Conservation (phyloP, 2,329 filamentous ascomycete species). For the Camillea tinctor region DNA sequence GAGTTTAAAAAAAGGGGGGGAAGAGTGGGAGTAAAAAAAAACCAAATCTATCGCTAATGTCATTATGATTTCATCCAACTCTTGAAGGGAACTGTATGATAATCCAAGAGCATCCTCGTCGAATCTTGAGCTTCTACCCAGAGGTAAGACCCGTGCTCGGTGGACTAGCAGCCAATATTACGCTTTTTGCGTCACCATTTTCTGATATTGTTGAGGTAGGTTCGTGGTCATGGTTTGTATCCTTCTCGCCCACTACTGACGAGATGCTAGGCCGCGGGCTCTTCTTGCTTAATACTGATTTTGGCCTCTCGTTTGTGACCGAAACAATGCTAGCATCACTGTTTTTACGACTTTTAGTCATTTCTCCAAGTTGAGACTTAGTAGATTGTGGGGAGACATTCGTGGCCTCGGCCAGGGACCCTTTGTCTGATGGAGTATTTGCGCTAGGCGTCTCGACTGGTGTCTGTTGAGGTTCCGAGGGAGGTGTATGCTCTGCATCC, state of each 20-base stretch:
- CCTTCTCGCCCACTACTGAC: constrained; percentile 12
- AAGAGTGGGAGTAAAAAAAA: neutral
- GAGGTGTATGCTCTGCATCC: constrained; percentile 19
- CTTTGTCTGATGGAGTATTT: constrained; percentile 31
- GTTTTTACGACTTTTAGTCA: constrained; percentile 41
- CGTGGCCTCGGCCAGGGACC: constrained; percentile 20
- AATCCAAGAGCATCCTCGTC: neutral
- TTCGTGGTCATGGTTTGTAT: constrained; percentile 5
- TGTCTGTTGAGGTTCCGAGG: constrained; percentile 17
- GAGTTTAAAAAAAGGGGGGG: neutral
- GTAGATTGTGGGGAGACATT: constrained; percentile 7
- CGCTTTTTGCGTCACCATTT: neutral
- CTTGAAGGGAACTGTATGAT: neutral
- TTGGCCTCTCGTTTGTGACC: constrained; percentile 31
- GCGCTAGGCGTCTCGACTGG: constrained; percentile 36
- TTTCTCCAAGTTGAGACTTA: constrained; percentile 38
- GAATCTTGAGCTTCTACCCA: neutral
- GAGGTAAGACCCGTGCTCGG: neutral
- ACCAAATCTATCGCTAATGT: neutral
- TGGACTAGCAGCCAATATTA: neutral
- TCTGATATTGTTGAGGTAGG: neutral
- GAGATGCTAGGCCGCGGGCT: constrained; percentile 33
- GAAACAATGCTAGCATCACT: constrained; percentile 31
- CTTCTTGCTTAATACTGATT: constrained; percentile 37
- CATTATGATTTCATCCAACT: neutral